Conservation (phyloP, 768 basidiomycete genomes). For the Lactarius evosmus region DNA sequence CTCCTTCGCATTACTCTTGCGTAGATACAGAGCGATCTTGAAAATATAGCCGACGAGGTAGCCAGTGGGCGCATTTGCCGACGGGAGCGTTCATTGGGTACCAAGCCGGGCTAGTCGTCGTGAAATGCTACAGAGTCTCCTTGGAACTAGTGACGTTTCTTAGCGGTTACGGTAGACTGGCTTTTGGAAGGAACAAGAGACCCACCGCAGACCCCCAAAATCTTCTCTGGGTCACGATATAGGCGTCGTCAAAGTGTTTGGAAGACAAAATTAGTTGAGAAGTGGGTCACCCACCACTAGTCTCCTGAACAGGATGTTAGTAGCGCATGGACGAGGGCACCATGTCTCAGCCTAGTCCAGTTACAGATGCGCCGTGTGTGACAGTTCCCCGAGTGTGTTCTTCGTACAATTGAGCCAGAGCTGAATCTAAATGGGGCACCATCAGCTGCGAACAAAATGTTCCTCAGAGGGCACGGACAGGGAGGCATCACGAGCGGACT, state of each 20-base stretch:
- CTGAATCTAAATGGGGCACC: too few relatives aligned
- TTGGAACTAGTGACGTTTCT: background rate
- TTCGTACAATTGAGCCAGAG: background rate
- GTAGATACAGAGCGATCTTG: background rate
- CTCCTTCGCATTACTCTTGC: background rate
- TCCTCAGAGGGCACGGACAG: background rate
- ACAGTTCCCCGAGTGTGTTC: background rate
- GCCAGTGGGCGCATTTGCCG: background rate
- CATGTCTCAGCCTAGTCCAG: background rate
- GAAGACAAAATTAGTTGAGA: background rate
- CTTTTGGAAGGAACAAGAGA: background rate
- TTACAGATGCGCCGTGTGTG: background rate
- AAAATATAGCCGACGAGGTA: background rate
- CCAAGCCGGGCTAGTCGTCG: background rate
- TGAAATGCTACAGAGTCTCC: background rate
- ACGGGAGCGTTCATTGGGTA: background rate
- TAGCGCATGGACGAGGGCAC: background rate
- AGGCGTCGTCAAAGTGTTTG: background rate
- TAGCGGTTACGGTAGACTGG: background rate
- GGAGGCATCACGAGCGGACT: background rate
- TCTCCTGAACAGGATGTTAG: background rate
- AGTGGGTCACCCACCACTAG: background rate
- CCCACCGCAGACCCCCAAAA: background rate
- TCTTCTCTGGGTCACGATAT: background rate
- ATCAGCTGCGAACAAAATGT: background rate